Base-by-base conservation (phyloP, 2,329 filamentous ascomycete genomes). In the Dendrostoma leiphaemia region DNA sequence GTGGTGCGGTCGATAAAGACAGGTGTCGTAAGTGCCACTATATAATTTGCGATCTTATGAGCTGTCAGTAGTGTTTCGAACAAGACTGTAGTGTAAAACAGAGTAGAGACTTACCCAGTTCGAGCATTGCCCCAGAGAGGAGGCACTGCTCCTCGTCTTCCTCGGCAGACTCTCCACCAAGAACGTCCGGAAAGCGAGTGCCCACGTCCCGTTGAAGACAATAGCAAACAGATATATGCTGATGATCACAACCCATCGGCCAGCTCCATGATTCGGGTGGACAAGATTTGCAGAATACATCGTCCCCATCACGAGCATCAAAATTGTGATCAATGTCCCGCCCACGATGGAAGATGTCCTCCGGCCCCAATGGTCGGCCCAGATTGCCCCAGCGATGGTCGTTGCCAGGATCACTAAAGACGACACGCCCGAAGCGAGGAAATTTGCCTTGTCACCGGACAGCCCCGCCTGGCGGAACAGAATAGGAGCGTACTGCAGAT, bases 381-480 rank as follows among this genome's bases (percentile, higher is more conserved):
- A 76, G 2, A 83, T 66, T 2, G 78, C 72, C 0, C 78, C 81
- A 0, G 81, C 79, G 2, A 85, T 73, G 0, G 80, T 82, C 15
- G 75, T 72, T 6, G 71, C 71, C 17, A 85, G 72, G 55, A 84
- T 84, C 3, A 81, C 72, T 2, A 85, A 65, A 0, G 80, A 81
- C 0, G 81, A 82, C 7, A 85, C 72, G 0, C 82, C 82, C 0
- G 82, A 84, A 0, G 82, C 83, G 12, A 85, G 69, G 54, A 84
- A 81, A 0, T 75, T 78, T 1, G 78, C 75, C 52, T 76, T 72
- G 10, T 77, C 71, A 2, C 77, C 78, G 6, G 71, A 69, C 2
- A 86, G 71, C 0, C 84, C 84, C 0, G 84, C 82, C 53, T 84
- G 80, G 19, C 75, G 70, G 59, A 87, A 86, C 0, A 87, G 67